Percentiles rank a stretch among this genome's conserved stretches.
These are phyloP conservation scores for Jacaranda copaia DNA, from an alignment of 257 asterid species.

Conservation along the genomic window DNA sequence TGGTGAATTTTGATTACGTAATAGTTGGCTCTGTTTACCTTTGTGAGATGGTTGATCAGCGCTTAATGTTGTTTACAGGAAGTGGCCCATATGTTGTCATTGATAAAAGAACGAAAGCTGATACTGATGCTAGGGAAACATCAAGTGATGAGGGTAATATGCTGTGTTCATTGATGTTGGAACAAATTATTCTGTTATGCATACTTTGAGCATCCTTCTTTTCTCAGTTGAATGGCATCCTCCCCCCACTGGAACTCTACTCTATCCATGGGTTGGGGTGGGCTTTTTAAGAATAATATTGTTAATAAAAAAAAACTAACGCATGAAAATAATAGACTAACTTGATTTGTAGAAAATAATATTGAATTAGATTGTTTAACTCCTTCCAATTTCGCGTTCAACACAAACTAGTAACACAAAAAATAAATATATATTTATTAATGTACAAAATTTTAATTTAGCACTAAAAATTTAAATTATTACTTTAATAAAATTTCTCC, in stretches of 20 bases:
- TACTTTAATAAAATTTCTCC: too few relatives aligned
- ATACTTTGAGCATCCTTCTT: conserved; percentile 8
- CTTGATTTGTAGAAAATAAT: too few relatives aligned
- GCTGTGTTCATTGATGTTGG: conserved; percentile 15
- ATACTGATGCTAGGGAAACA: conserved; percentile 58
- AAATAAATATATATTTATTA: too few relatives aligned
- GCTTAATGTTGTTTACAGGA: conserved; percentile 57
- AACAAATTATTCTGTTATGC: neutral
- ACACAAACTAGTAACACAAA: too few relatives aligned
- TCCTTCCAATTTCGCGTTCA: too few relatives aligned
- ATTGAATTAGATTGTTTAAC: too few relatives aligned
- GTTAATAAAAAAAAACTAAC: too few relatives aligned
- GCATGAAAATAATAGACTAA: too few relatives aligned
- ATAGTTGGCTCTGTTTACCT: conserved; percentile 24
- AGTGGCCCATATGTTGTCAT: conserved; percentile 95
- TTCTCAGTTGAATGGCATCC: neutral
- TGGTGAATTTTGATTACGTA: conserved; percentile 21
- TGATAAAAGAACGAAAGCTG: conserved; percentile 69
- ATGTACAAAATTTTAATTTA: too few relatives aligned
- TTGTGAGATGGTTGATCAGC: conserved; percentile 24
- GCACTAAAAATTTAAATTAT: too few relatives aligned
- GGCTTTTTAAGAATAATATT: too few relatives aligned
- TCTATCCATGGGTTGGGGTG: too few relatives aligned
- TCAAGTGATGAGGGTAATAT: conserved; percentile 80
- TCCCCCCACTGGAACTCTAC: neutral